A percentile compares a stretch with the other conserved stretches of the same genome.
These are phyloP conservation scores for Aspergillus hortae DNA, from an alignment of 2,329 filamentous ascomycete species.

Conservation along the genomic window DNA sequence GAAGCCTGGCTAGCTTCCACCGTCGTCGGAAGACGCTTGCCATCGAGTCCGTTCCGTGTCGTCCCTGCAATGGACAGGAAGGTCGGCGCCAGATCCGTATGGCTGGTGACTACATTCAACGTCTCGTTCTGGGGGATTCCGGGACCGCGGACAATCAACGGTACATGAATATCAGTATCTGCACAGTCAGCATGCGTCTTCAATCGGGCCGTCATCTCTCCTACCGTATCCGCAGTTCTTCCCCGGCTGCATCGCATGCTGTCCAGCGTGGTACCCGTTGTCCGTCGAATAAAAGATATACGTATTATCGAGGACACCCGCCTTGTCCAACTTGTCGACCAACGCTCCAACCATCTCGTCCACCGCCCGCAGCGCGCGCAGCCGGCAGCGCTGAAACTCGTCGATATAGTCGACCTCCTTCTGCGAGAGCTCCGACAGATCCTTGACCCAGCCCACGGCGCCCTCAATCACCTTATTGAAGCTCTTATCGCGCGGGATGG, in stretches of 20 bases:
- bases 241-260: slow-evolving; percentile 55
- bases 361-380: slow-evolving; percentile 51
- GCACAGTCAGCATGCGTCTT: neutral
- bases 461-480: slow-evolving; percentile 57
- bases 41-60: slow-evolving; percentile 52
- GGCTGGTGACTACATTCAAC: slow-evolving; percentile 52
- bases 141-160: slow-evolving; percentile 57
- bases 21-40: slow-evolving; percentile 48
- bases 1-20: slow-evolving; percentile 18
- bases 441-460: slow-evolving; percentile 44
- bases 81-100: slow-evolving; percentile 63
- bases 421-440: slow-evolving; percentile 43
- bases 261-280: slow-evolving; percentile 58
- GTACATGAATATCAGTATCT: slow-evolving; percentile 53
- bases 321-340: slow-evolving; percentile 38
- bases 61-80: slow-evolving; percentile 45
- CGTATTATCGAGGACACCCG: slow-evolving; percentile 47
- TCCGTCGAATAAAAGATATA: slow-evolving; percentile 59
- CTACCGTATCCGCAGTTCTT: slow-evolving; percentile 57
- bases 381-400: slow-evolving; percentile 46
- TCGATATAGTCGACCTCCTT: slow-evolving; percentile 50
- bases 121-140: slow-evolving; percentile 45
- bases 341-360: slow-evolving; percentile 51
- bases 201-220: neutral
- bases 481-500: slow-evolving; percentile 58